Percentiles rank a stretch among this genome's conserved stretches.
phyloP scores from a whole-genome alignment of 139 green algal species.

The Eudorina sp. region DNA sequence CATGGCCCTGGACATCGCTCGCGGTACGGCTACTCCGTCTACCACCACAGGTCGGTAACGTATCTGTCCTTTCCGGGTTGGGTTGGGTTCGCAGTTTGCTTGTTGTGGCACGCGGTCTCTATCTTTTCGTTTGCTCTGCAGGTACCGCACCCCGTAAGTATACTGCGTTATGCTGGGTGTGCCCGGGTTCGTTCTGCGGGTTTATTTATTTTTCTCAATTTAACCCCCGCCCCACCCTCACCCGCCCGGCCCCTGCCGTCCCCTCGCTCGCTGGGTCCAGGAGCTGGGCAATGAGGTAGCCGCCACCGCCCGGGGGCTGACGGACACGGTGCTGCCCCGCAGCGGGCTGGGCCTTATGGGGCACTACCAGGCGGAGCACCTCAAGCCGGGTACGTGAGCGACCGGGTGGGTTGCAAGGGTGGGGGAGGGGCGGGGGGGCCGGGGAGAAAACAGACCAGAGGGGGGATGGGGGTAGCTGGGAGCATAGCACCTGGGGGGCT shows the following conservation, averaged over 20 bases:
- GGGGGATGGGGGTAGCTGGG: neutral
- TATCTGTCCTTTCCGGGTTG: too few relatives aligned
- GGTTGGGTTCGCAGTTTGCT: too few relatives aligned
- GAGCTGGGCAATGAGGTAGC: slow-evolving; percentile 56
- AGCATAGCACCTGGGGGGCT: neutral
- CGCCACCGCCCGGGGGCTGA: slow-evolving; percentile 33
- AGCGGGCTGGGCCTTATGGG: slow-evolving; percentile 18
- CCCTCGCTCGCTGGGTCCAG: slow-evolving; percentile 19
- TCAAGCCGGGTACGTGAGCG: slow-evolving; percentile 28
- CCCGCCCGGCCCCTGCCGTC: neutral
- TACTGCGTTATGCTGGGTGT: too few relatives aligned
- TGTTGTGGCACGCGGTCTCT: too few relatives aligned
- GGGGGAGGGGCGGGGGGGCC: neutral
- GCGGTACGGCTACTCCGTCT: too few relatives aligned
- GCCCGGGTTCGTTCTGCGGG: too few relatives aligned
- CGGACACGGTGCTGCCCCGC: slow-evolving; percentile 17
- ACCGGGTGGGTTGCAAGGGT: neutral
- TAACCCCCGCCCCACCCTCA: neutral
- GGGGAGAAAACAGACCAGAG: neutral
- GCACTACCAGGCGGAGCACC: neutral
- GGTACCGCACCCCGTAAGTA: too few relatives aligned
- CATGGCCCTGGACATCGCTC: too few relatives aligned
- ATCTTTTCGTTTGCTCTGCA: too few relatives aligned
- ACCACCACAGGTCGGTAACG: too few relatives aligned
- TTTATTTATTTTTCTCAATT: too few relatives aligned